Base-by-base conservation (phyloP, 2,329 filamentous ascomycete species). In the Colletotrichum tropicicola region DNA sequence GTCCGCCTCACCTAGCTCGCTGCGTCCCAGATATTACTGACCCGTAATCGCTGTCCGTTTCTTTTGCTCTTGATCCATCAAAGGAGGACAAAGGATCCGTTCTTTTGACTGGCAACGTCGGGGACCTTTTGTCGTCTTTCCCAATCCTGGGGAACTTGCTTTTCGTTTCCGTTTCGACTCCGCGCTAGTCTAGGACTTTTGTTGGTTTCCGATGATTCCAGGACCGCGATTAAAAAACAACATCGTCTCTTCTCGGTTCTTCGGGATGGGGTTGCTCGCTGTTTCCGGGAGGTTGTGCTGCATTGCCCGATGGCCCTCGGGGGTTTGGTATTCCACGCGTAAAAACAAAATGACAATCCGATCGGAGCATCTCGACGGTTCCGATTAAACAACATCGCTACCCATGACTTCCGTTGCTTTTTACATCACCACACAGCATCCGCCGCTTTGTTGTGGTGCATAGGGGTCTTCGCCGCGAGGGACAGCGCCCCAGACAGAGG, bases 401-500 rank as follows among this genome's bases (percentile, higher is more conserved):
- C 27, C 47, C 45, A 53, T 53, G 43, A 43, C 17, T 41, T 53
- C 23, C 58, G 17, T 53, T 45, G 47, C 30, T 28, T 51, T 67
- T 78, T 88, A 98, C 95, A 98, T 98, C 81, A 99, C 90, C 74
- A 91, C 87, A 84, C 96, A 99, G 89, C 96, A 99, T 74, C 94
- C 92, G 76, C 90, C 92, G 72, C 88, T 93, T 83, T 97, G 93
- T 84, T 97, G 95, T 71, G 95, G 95, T 74, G 95, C 94, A 78
- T 99, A 99, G n/a, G 96, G 96, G 78, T 99, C 96, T 78, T 98
- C 96, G 79, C 92, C 91, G 85, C 94, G 95, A 76, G 97, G 93
- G 70, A 98, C 93, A 67, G 91, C 88, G 71, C 95, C 95, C 96
- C 96, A 99, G 79, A 97, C 92, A 57, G 94, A 97, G 54, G 94